phyloP scores from a whole-genome alignment of 179 eudicot species.

The Camellia oleifera region DNA sequence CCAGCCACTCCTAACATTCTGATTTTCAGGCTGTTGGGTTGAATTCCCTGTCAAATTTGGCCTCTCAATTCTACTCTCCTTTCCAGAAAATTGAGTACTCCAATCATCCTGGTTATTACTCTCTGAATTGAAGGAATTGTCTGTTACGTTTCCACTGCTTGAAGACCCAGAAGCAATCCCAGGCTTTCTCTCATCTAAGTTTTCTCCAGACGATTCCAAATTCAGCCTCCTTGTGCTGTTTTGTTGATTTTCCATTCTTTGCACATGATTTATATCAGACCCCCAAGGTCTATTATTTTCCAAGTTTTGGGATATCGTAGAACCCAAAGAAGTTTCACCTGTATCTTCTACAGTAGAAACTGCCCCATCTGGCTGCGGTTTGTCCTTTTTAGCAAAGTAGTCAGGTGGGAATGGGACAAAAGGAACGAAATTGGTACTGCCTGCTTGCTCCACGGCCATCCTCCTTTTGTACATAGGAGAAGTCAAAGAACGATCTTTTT shows the following conservation, averaged over 20 bases:
- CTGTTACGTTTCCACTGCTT: constrained; percentile 15
- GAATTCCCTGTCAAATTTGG: constrained; percentile 11
- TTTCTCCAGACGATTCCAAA: constrained; percentile 16
- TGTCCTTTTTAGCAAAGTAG: constrained; percentile 57
- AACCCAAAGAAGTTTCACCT: constrained; percentile 14
- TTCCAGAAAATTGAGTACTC: constrained; percentile 17
- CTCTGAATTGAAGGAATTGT: constrained; percentile 13
- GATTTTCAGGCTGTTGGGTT: constrained; percentile 22
- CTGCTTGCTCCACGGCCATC: constrained; percentile 62
- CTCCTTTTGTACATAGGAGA: constrained; percentile 68
- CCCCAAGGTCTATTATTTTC: background rate
- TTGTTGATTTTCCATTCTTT: constrained; percentile 22
- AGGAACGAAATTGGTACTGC: constrained; percentile 61
- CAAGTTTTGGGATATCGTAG: background rate
- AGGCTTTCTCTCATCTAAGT: constrained; percentile 12
- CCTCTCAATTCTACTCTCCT: constrained; percentile 15
- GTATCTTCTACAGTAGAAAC: constrained; percentile 21
- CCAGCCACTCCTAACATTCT: constrained; percentile 34
- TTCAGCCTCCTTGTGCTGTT: constrained; percentile 4
- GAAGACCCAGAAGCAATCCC: constrained; percentile 9
- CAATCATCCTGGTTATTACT: background rate
- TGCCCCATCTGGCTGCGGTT: constrained; percentile 23
- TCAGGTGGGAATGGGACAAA: constrained; percentile 95
- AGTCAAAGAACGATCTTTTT: constrained; percentile 77
- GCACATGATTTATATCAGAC: background rate